phyloP scores from a whole-genome alignment of 768 basidiomycete species.

The Fomitopsis serialis region DNA sequence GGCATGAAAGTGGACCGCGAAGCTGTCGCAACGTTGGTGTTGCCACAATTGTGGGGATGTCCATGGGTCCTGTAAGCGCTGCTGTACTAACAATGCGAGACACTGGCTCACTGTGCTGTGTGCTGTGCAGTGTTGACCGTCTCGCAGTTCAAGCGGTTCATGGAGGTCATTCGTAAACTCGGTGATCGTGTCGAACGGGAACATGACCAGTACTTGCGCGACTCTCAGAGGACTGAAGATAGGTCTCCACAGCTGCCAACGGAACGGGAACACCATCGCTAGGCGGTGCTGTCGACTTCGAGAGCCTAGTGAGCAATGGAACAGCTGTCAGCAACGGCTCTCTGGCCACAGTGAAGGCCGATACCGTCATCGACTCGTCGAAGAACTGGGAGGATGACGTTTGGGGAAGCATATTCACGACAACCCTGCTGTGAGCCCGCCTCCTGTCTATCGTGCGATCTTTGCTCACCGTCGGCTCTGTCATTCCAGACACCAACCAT shows the following conservation, averaged over 20 bases:
- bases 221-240: constrained; percentile 88
- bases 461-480: too few relatives aligned
- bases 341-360: constrained; percentile 40
- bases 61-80: constrained; percentile 82
- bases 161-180: constrained; percentile 72
- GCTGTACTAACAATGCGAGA: not conserved
- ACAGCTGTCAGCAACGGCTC: constrained; percentile 38
- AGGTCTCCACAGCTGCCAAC: constrained; percentile 47
- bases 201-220: constrained; percentile 87
- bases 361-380: constrained; percentile 32
- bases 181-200: constrained; percentile 89
- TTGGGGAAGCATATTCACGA: constrained; percentile 75
- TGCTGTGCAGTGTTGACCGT: constrained; percentile 75
- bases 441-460: too few relatives aligned
- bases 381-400: constrained; percentile 76
- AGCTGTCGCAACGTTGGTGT: constrained; percentile 57
- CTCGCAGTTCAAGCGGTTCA: constrained; percentile 89
- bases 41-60: constrained; percentile 85
- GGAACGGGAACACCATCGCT: constrained; percentile 31
- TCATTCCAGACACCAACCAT: constrained; percentile 12
- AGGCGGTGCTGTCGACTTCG: constrained; percentile 73
- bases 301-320: constrained; percentile 54
- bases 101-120: not conserved
- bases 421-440: constrained; percentile 25
- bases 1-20: constrained; percentile 91